Evolutionary conservation across 345 rosid genomes (phyloP).

Genomic region (Ceriops decandra): DNA sequence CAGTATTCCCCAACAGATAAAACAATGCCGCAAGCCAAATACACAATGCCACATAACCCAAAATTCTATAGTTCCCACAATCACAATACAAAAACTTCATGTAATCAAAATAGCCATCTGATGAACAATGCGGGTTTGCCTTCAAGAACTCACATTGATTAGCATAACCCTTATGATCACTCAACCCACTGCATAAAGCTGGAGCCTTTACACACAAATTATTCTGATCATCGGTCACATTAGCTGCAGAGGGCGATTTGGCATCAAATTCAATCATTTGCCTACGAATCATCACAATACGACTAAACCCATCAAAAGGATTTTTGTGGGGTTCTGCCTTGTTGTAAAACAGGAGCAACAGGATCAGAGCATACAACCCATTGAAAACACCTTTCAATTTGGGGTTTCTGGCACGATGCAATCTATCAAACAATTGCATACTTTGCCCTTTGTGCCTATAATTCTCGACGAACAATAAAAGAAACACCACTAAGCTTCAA

Average conservation of each 20-base stretch:
- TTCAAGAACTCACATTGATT: conserved; percentile 48
- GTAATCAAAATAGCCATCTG: conserved; percentile 78
- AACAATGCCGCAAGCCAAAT: conserved; percentile 81
- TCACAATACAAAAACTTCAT: conserved; percentile 70
- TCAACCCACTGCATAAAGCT: conserved; percentile 20
- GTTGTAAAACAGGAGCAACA: conserved; percentile 15
- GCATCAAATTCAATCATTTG: conserved; percentile 13
- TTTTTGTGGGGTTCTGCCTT: conserved; percentile 8
- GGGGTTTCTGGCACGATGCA: conserved; percentile 5
- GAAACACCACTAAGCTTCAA: neutral
- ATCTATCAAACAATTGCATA: conserved; percentile 8
- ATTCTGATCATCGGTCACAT: conserved; percentile 4
- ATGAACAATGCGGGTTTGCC: conserved; percentile 59
- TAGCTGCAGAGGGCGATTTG: conserved; percentile 13
- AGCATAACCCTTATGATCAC: conserved; percentile 14
- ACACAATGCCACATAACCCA: conserved; percentile 51
- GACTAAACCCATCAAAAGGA: conserved; percentile 2
- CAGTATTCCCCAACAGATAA: conserved; percentile 85
- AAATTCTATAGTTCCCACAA: conserved; percentile 41
- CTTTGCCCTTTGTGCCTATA: neutral
- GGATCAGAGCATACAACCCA: conserved; percentile 16
- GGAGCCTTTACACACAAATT: conserved; percentile 2
- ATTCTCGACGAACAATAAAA: neutral
- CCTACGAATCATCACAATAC: conserved; percentile 10
- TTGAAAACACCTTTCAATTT: conserved; percentile 16